Evolutionary conservation across 257 asterid species (phyloP).

Genomic region (Ilex asprella): DNA sequence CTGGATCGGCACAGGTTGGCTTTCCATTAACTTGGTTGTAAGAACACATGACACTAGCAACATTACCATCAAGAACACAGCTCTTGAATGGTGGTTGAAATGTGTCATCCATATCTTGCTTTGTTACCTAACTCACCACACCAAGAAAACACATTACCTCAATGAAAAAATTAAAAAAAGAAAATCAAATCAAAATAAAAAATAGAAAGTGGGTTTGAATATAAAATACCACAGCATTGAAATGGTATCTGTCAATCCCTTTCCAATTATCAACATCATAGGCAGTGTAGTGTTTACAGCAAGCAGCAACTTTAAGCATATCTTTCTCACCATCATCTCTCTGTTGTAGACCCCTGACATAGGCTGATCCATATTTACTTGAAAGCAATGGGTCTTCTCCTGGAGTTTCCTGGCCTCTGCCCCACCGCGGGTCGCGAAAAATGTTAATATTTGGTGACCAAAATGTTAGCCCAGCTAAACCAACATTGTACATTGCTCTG

Average conservation of each 20-base stretch:
- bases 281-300: conserved; percentile 66
- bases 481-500: conserved; percentile 96
- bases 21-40: conserved; percentile 85
- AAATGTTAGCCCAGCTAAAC: conserved; percentile 78
- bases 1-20: conserved; percentile 83
- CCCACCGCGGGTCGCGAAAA: conserved; percentile 98
- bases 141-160: not conserved
- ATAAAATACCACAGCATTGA: conserved; percentile 59
- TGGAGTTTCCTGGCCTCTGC: conserved; percentile 94
- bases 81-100: conserved; percentile 92
- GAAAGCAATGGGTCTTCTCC: conserved; percentile 87
- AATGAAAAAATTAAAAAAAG: not conserved
- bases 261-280: conserved; percentile 65
- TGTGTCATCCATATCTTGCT: conserved; percentile 91
- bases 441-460: conserved; percentile 96
- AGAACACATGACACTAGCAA: conserved; percentile 97
- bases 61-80: conserved; percentile 90
- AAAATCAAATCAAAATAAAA: too few relatives aligned
- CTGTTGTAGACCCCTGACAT: conserved; percentile 58
- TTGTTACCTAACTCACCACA: conserved; percentile 49
- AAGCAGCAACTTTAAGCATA: conserved; percentile 63
- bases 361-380: conserved; percentile 49
- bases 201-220: too few relatives aligned
- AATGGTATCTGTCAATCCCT: conserved; percentile 38
- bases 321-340: conserved; percentile 68